These are phyloP conservation scores for Cercospora sojina DNA, from an alignment of 2,329 filamentous ascomycete species.

Conservation along the genomic window DNA sequence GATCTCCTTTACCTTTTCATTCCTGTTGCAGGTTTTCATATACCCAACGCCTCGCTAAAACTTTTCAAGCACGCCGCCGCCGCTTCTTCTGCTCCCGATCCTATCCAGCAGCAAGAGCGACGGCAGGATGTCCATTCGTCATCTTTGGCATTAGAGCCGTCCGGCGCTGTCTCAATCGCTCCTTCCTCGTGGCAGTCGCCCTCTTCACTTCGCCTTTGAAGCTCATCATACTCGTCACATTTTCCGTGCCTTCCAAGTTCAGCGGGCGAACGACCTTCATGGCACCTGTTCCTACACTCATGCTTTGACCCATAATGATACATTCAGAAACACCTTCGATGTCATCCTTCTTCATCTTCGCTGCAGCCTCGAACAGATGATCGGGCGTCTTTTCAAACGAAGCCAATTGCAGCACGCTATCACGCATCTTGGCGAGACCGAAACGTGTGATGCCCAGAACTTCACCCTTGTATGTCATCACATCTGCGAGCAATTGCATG, in stretches of 20 bases:
- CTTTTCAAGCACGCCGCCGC: background rate
- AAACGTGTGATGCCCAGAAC: conserved; percentile 96
- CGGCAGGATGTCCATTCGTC: conserved; percentile 25
- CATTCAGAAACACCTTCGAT: conserved; percentile 95
- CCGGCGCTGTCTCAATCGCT: conserved; percentile 24
- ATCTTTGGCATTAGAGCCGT: conserved; percentile 12
- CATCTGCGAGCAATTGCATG: conserved; percentile 94
- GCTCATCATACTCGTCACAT: conserved; percentile 40
- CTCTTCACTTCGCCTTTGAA: conserved; percentile 25
- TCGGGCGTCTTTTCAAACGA: conserved; percentile 98
- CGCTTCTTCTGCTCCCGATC: background rate
- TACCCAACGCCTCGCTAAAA: background rate
- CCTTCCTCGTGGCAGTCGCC: conserved; percentile 20
- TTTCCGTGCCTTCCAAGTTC: conserved; percentile 57
- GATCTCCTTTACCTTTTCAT: background rate
- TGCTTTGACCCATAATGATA: conserved; percentile 97
- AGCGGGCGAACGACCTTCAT: conserved; percentile 84
- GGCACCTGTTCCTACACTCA: conserved; percentile 84
- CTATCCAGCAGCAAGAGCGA: conserved; percentile 21
- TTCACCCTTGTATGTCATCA: conserved; percentile 99
- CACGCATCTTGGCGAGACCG: conserved; percentile 92
- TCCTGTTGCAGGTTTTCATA: background rate
- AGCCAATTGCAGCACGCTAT: conserved; percentile 88
- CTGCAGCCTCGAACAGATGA: conserved; percentile 92
- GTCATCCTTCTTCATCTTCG: conserved; percentile 83